These are phyloP conservation scores for Tetracladium maxilliforme DNA, from an alignment of 2,329 filamentous ascomycete genomes.

Conservation along the genomic window DNA sequence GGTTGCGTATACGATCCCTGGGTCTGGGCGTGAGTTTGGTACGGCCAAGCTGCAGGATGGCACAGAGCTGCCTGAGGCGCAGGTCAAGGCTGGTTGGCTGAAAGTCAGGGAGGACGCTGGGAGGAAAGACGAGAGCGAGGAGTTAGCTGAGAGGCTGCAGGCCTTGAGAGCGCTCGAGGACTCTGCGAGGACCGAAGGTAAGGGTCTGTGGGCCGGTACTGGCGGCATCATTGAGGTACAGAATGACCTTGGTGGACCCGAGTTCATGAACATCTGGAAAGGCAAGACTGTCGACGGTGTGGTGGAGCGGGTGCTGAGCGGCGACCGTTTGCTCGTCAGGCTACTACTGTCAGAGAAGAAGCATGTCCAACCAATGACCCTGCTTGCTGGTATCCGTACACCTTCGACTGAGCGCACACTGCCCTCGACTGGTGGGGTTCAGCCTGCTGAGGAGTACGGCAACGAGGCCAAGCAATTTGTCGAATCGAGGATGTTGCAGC, in stretches of 20 bases:
- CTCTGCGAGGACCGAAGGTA: constrained; percentile 62
- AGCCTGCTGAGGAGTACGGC: constrained; percentile 77
- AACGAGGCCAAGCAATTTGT: constrained; percentile 83
- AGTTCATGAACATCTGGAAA: constrained; percentile 75
- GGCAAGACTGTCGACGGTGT: constrained; percentile 73
- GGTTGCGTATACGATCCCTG: constrained; percentile 76
- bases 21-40: constrained; percentile 78
- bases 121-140: constrained; percentile 75
- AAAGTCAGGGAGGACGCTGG: constrained; percentile 91
- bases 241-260: constrained; percentile 66
- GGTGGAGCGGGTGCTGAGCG: constrained; percentile 81
- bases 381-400: constrained; percentile 77
- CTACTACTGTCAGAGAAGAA: constrained; percentile 68
- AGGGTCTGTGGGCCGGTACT: constrained; percentile 64
- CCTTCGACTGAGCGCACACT: constrained; percentile 81
- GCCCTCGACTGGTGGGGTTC: constrained; percentile 59
- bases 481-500: constrained; percentile 72
- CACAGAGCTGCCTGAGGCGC: constrained; percentile 62
- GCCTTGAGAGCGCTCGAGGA: constrained; percentile 64
- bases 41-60: constrained; percentile 64
- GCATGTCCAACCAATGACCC: constrained; percentile 77
- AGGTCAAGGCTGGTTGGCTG: constrained; percentile 79
- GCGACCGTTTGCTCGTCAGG: constrained; percentile 77
- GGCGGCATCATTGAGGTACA: constrained; percentile 57
- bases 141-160: constrained; percentile 53